These are phyloP conservation scores for Saturnispora ahearnii DNA, from an alignment of 805 yeast genomes.

Conservation along the genomic window DNA sequence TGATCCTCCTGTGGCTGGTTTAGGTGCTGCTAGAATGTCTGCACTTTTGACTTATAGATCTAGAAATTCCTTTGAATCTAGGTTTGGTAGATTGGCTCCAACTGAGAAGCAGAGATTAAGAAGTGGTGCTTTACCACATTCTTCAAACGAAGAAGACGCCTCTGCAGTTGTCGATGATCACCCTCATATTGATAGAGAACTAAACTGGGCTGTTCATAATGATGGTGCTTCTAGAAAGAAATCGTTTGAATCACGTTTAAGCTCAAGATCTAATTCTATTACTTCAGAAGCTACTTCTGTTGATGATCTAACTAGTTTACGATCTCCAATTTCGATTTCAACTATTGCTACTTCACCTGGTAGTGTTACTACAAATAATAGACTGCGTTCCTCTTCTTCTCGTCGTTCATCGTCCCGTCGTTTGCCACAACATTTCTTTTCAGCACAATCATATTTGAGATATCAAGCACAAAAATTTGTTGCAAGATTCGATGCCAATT, in stretches of 20 bases:
- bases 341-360: neutral
- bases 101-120: slow-evolving; percentile 22
- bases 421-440: slow-evolving; percentile 57
- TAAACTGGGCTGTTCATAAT: slow-evolving; percentile 78
- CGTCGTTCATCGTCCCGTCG: slow-evolving; percentile 33
- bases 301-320: neutral
- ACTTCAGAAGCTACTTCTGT: slow-evolving; percentile 18
- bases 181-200: slow-evolving; percentile 39
- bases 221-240: slow-evolving; percentile 47
- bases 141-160: slow-evolving; percentile 15
- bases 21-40: slow-evolving; percentile 96
- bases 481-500: slow-evolving; percentile 88
- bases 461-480: slow-evolving; percentile 92
- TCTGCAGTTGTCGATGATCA: slow-evolving; percentile 14
- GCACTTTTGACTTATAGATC: slow-evolving; percentile 90
- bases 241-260: slow-evolving; percentile 23
- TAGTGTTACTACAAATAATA: neutral
- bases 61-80: slow-evolving; percentile 79
- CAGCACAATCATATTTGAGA: slow-evolving; percentile 91
- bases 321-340: neutral
- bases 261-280: slow-evolving; percentile 24
- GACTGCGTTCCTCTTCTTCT: neutral
- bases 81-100: slow-evolving; percentile 82
- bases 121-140: slow-evolving; percentile 9
- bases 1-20: slow-evolving; percentile 79